Conservation (phyloP, 1,139 yeast species). For the Pichia sp. region DNA sequence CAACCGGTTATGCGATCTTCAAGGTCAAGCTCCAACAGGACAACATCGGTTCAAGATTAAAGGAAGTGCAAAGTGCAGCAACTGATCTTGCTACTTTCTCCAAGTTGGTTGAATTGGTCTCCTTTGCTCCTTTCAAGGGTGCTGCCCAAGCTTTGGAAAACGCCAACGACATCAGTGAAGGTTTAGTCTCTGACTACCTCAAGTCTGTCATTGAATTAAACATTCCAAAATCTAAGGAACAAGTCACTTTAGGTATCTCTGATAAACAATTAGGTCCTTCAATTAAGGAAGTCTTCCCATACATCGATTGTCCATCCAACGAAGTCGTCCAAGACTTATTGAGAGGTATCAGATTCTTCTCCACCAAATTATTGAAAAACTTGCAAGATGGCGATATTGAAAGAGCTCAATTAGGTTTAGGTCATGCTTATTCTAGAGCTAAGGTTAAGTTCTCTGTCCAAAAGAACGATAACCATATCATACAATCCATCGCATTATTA, state of each 20-base stretch:
- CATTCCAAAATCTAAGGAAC: conserved; percentile 77
- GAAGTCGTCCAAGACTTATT: conserved; percentile 94
- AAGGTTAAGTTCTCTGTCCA: conserved; percentile 98
- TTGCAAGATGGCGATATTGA: conserved; percentile 94
- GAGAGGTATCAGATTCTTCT: conserved; percentile 93
- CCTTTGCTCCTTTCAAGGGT: conserved; percentile 98
- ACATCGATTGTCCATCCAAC: conserved; percentile 84
- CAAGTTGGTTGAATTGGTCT: conserved; percentile 88
- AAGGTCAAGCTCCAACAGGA: conserved; percentile 94
- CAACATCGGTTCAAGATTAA: conserved; percentile 85
- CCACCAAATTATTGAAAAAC: conserved; percentile 85
- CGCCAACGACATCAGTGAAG: conserved; percentile 97
- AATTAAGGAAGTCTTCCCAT: conserved; percentile 86
- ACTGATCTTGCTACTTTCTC: conserved; percentile 87
- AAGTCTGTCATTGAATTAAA: conserved; percentile 87
- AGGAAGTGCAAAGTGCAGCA: conserved; percentile 93
- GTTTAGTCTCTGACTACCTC: conserved; percentile 89
- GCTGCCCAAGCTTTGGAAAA: conserved; percentile 99
- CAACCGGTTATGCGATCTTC: conserved; percentile 97
- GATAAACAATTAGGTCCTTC: conserved; percentile 97
- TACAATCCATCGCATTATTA: conserved; percentile 95
- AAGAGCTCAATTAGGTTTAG: conserved; percentile 98
- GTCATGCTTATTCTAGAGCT: conserved; percentile 98
- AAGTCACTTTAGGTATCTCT: conserved; percentile 77
- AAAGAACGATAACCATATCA: conserved; percentile 97